Conservation (phyloP, 352 stramenopile genomes). For the Globisporangium canariense region DNA sequence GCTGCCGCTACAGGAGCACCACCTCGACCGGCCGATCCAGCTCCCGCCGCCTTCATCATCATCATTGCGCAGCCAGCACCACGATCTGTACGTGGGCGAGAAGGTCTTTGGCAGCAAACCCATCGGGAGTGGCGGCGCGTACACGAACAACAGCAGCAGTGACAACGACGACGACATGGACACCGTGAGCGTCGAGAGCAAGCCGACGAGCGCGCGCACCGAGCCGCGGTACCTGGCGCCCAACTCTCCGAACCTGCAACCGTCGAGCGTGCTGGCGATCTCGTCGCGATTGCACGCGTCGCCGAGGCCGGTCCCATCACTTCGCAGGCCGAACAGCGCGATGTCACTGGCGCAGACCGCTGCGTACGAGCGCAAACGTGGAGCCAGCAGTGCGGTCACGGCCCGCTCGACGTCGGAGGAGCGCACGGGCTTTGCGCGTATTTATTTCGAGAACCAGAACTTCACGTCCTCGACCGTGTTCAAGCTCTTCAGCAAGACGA, state of each 20-base stretch:
- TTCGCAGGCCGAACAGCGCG: constrained; percentile 9
- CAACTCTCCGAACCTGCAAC: constrained; percentile 16
- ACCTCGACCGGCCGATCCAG: constrained; percentile 16
- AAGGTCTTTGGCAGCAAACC: background rate
- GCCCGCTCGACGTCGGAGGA: constrained; percentile 31
- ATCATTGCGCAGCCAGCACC: constrained; percentile 4
- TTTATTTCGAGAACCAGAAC: constrained; percentile 82
- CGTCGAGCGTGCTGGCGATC: constrained; percentile 18
- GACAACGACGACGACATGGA: constrained; percentile 18
- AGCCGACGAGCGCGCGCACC: constrained; percentile 4
- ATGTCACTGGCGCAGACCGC: constrained; percentile 3
- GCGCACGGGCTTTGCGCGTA: constrained; percentile 68
- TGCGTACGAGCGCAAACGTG: constrained; percentile 20
- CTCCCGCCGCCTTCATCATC: background rate
- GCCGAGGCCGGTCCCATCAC: background rate
- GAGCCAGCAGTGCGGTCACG: constrained; percentile 1
- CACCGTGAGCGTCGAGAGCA: constrained; percentile 14
- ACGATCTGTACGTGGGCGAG: background rate
- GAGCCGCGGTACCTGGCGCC: constrained; percentile 4
- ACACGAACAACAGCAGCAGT: constrained; percentile 16
- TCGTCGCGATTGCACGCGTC: constrained; percentile 13
- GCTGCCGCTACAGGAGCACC: constrained; percentile 17
- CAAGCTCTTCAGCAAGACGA: constrained; percentile 61
- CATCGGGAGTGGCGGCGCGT: constrained; percentile 1
- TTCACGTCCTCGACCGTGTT: constrained; percentile 85